Conservation (phyloP, 768 basidiomycete species). For the Boletales sp. region DNA sequence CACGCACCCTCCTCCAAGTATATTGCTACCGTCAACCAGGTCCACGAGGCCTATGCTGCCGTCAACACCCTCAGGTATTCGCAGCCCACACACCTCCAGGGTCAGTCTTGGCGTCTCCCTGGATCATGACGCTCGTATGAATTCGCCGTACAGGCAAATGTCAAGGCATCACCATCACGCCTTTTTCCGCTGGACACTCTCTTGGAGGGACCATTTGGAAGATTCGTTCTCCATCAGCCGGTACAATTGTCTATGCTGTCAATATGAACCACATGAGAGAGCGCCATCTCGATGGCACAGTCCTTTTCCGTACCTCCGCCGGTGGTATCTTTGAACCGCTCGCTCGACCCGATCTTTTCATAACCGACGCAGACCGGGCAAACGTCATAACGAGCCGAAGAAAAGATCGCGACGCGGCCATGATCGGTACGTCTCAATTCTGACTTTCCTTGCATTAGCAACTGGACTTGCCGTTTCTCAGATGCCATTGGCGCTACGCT, state of each 20-base stretch:
- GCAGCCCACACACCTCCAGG: slow-evolving; percentile 92
- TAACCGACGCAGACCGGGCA: slow-evolving; percentile 88
- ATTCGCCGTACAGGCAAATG: slow-evolving; percentile 62
- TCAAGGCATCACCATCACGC: slow-evolving; percentile 90
- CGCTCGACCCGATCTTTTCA: slow-evolving; percentile 86
- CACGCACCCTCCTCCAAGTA: slow-evolving; percentile 39
- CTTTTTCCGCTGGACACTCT: slow-evolving; percentile 92
- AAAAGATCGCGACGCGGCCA: slow-evolving; percentile 85
- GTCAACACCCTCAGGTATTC: slow-evolving; percentile 92
- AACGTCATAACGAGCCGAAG: slow-evolving; percentile 80
- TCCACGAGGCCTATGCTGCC: slow-evolving; percentile 89
- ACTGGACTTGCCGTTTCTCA: slow-evolving; percentile 27
- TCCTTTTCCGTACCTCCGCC: slow-evolving; percentile 71
- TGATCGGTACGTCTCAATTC: slow-evolving; percentile 59
- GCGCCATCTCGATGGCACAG: slow-evolving; percentile 91
- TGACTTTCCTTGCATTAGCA: background rate
- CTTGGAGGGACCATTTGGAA: slow-evolving; percentile 98
- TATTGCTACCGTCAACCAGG: slow-evolving; percentile 76
- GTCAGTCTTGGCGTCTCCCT: slow-evolving; percentile 39
- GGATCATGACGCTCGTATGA: slow-evolving; percentile 1
- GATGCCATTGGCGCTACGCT: slow-evolving; percentile 89
- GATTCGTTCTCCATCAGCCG: slow-evolving; percentile 94
- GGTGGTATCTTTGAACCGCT: slow-evolving; percentile 83
- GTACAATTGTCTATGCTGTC: slow-evolving; percentile 93
- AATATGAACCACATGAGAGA: slow-evolving; percentile 96